Evolutionary conservation across 768 basidiomycete genomes (phyloP), one percentile per base, ranked within the genome.

Genomic region (Coprinellus micaceus): DNA sequence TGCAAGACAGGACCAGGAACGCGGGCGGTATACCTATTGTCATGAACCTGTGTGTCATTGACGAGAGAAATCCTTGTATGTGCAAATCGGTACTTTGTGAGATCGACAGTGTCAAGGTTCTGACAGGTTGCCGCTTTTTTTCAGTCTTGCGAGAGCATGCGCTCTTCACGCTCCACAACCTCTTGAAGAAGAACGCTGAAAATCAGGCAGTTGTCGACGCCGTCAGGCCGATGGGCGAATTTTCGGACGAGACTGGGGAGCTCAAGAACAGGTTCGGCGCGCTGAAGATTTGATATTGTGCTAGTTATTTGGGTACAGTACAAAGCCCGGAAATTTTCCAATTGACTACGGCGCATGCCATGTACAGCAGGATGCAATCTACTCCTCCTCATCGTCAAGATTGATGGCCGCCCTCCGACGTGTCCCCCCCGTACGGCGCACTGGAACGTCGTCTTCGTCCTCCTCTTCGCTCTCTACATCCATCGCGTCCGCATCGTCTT

Each of bases 21-120:
- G 83, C 79, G 60, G 88, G 82, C 22, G 94, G 94, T 45, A 83
- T 97, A 57, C 79, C 85, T 51, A 81, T 92, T 45, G 79, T 96
- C 17, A 85, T 97, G 82, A 89, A 88, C 65, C 77, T 94, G 71
- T 95, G 93, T 69, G 90, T 91, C 17, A 76, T 93, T 25, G 94
- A 98, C 67, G 94, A 94, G 63, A 74, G 87, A 56, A 97, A 95
- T 70, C 94, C 94, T 37, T 94, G 94, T 96, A 68, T 71, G 94
- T 83, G 47, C 56, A 50, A 41, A 52, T 57, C 53, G 11, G 52
- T 58, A 53, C 45, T 56, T 58, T 43, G 24, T 12, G 48, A 33
- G 55, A 63, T 47, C 19, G 36, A 47, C 54, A 25, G 36, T 45
- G n/a, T 25, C 22, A 48, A 25, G n/a, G 37, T 52, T 24, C 30